These are phyloP conservation scores for Solanum sparsipilum DNA, from an alignment of 257 asterid species.

Conservation along the genomic window DNA sequence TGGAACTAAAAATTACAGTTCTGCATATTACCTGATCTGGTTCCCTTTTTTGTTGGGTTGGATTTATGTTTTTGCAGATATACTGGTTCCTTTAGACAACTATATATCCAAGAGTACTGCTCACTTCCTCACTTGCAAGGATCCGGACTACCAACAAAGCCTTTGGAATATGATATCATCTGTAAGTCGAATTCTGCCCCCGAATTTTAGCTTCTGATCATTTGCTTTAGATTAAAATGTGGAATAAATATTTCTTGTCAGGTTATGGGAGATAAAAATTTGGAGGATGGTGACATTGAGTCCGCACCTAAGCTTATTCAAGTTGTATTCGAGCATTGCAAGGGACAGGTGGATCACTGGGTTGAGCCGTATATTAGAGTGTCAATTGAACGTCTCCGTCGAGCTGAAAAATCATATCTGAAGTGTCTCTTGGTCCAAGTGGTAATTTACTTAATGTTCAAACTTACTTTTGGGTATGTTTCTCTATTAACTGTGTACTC, in stretches of 20 bases:
- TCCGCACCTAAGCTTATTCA: slow-evolving; percentile 97
- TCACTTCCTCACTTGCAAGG: slow-evolving; percentile 87
- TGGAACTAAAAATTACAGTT: neutral
- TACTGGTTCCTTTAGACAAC: slow-evolving; percentile 92
- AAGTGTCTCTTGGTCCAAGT: slow-evolving; percentile 89
- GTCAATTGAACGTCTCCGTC: slow-evolving; percentile 71
- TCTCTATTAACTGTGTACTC: neutral
- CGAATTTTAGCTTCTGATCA: neutral
- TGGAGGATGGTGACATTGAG: slow-evolving; percentile 95
- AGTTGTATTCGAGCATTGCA: slow-evolving; percentile 87
- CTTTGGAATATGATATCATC: slow-evolving; percentile 92
- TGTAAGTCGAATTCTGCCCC: slow-evolving; percentile 34
- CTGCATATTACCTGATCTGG: neutral
- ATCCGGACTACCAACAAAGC: slow-evolving; percentile 97
- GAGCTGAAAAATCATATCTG: slow-evolving; percentile 56
- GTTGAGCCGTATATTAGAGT: slow-evolving; percentile 83
- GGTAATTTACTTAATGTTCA: slow-evolving; percentile 34
- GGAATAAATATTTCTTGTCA: slow-evolving; percentile 16
- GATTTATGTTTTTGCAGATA: slow-evolving; percentile 39
- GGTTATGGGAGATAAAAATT: slow-evolving; percentile 80
- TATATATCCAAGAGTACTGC: slow-evolving; percentile 84
- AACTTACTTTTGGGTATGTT: neutral
- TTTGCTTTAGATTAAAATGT: neutral
- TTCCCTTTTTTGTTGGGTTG: neutral
- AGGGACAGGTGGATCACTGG: slow-evolving; percentile 96